Evolutionary conservation across 2,329 filamentous ascomycete species (phyloP).

Genomic region (Parastagonospora avenae): DNA sequence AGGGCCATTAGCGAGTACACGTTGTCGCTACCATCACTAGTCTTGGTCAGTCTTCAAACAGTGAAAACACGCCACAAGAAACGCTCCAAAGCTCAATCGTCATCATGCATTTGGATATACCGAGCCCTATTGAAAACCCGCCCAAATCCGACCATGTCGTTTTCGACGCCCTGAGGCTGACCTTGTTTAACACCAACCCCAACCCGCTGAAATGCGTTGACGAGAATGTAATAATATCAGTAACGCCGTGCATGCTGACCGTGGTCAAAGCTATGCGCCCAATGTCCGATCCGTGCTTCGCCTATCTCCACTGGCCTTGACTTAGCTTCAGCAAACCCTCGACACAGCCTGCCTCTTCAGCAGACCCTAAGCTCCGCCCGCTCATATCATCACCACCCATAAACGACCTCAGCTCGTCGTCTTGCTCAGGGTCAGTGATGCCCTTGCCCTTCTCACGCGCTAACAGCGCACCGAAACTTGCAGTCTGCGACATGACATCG

Average conservation of each 20-base stretch:
- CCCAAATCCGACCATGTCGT: background rate
- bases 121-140: background rate
- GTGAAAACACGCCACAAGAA: background rate
- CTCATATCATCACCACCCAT: slow-evolving; percentile 67
- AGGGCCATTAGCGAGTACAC: too few species aligned
- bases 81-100: background rate
- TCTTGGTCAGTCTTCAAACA: background rate
- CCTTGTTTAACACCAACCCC: background rate
- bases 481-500: slow-evolving; percentile 47
- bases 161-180: background rate
- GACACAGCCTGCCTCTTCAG: slow-evolving; percentile 80
- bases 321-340: slow-evolving; percentile 87
- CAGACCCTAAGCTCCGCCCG: slow-evolving; percentile 58
- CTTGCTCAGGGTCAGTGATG: slow-evolving; percentile 53
- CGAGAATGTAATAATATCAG: slow-evolving; percentile 2
- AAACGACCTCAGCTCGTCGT: slow-evolving; percentile 73
- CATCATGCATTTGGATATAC: background rate
- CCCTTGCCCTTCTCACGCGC: slow-evolving; percentile 37
- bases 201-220: slow-evolving; percentile 3
- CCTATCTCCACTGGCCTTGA: slow-evolving; percentile 80
- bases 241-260: background rate
- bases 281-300: background rate
- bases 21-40: too few species aligned
- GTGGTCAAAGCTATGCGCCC: too few species aligned
- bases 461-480: slow-evolving; percentile 45